Evolutionary conservation across 352 stramenopile genomes (phyloP).

Genomic region (Phytophthora constricta): DNA sequence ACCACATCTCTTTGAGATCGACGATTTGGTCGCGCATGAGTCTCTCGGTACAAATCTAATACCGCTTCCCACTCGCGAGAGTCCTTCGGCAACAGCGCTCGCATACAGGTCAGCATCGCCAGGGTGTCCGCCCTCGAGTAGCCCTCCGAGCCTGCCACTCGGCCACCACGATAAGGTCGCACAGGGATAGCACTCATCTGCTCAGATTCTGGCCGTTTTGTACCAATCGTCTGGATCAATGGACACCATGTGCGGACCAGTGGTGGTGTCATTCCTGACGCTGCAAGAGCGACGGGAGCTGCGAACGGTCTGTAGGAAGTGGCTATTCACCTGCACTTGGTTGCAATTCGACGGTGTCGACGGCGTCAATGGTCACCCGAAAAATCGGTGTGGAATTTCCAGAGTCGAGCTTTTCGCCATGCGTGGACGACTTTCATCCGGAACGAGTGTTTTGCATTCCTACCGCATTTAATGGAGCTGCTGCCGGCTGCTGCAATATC

Average conservation of each 20-base stretch:
- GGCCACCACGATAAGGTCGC: background rate
- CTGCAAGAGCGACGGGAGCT: conserved; percentile 48
- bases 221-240: conserved; percentile 25
- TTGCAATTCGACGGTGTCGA: conserved; percentile 39
- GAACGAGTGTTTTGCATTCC: conserved; percentile 38
- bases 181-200: too few relatives aligned
- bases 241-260: conserved; percentile 39
- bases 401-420: conserved; percentile 61
- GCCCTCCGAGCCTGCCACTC: background rate
- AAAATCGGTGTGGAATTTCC: conserved; percentile 63
- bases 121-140: background rate
- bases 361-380: conserved; percentile 28
- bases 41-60: background rate
- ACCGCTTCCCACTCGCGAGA: background rate
- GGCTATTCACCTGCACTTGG: conserved; percentile 62
- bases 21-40: background rate
- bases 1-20: background rate
- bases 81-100: background rate
- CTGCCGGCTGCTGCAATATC: conserved; percentile 39
- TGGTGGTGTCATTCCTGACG: conserved; percentile 53
- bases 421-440: conserved; percentile 65
- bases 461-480: conserved; percentile 41
- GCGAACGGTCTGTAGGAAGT: conserved; percentile 56
- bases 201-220: background rate
- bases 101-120: background rate